These are phyloP conservation scores for Sporothrix pallida DNA, from an alignment of 2,329 filamentous ascomycete genomes.

Conservation along the genomic window DNA sequence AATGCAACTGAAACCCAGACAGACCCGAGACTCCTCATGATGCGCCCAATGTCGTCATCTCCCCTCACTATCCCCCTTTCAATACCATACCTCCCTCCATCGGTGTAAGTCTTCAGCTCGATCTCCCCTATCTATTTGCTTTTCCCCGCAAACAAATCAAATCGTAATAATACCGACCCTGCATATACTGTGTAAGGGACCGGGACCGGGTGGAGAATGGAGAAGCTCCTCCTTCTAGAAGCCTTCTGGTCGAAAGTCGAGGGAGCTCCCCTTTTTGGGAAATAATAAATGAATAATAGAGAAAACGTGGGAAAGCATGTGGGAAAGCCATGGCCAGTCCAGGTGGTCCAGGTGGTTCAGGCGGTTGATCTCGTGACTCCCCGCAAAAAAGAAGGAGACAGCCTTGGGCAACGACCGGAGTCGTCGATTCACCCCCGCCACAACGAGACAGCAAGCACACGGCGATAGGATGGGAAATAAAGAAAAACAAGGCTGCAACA, in stretches of 20 bases:
- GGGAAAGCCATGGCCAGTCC: too few relatives aligned
- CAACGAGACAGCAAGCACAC: too few relatives aligned
- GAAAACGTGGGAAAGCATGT: not conserved
- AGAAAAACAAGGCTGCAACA: too few relatives aligned
- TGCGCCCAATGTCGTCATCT: conserved; percentile 26
- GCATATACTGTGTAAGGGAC: too few relatives aligned
- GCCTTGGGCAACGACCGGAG: not conserved
- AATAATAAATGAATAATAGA: not conserved
- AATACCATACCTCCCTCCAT: not conserved
- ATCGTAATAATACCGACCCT: not conserved
- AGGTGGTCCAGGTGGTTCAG: too few relatives aligned
- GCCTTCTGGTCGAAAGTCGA: conserved; percentile 2
- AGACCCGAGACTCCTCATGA: conserved; percentile 32
- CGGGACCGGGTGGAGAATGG: too few relatives aligned
- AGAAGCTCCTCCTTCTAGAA: conserved; percentile 15
- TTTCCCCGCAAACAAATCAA: conserved; percentile 5
- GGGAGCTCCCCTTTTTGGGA: too few relatives aligned
- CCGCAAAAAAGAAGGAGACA: not conserved
- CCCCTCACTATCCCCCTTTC: not conserved
- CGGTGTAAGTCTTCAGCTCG: not conserved
- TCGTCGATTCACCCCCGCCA: not conserved
- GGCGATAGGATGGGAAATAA: too few relatives aligned
- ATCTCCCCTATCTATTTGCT: not conserved
- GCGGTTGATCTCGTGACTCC: not conserved
- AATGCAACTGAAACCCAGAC: conserved; percentile 16